Evolutionary conservation across 768 basidiomycete species (phyloP).

Genomic region (Myochromella boudieri): DNA sequence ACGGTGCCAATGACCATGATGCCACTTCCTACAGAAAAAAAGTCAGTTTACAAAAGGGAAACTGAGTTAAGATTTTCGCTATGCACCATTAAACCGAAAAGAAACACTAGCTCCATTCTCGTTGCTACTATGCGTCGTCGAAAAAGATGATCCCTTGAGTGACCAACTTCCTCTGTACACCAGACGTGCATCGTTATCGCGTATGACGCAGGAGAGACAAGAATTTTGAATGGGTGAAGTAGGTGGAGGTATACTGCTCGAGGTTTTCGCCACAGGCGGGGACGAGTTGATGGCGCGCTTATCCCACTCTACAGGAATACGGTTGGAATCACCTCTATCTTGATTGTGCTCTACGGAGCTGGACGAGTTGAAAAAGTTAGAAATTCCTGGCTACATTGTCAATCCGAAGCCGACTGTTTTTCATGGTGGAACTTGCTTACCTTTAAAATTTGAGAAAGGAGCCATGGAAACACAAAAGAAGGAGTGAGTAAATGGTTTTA

Average conservation of each 20-base stretch:
- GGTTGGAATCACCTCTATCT: not conserved
- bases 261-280: too few species aligned
- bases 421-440: not conserved
- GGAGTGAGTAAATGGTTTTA: too few species aligned
- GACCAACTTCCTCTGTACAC: slow-evolving; percentile 36
- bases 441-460: not conserved
- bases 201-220: slow-evolving; percentile 18
- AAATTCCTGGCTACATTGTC: not conserved
- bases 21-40: slow-evolving; percentile 37
- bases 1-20: slow-evolving; percentile 47
- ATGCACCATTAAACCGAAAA: slow-evolving; percentile 41
- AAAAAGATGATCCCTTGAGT: slow-evolving; percentile 22
- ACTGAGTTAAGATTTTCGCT: slow-evolving; percentile 10
- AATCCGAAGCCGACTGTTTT: not conserved
- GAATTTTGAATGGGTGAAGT: too few species aligned
- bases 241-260: too few species aligned
- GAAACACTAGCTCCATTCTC: slow-evolving; percentile 29
- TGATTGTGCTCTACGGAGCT: not conserved
- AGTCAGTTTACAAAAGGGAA: not conserved
- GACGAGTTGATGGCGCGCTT: too few species aligned
- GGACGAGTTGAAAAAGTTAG: not conserved
- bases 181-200: slow-evolving; percentile 37
- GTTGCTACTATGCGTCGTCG: slow-evolving; percentile 38
- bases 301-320: not conserved
- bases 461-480: not conserved